Base-by-base conservation (phyloP, 2,329 filamentous ascomycete genomes). In the Colletotrichum sp. region DNA sequence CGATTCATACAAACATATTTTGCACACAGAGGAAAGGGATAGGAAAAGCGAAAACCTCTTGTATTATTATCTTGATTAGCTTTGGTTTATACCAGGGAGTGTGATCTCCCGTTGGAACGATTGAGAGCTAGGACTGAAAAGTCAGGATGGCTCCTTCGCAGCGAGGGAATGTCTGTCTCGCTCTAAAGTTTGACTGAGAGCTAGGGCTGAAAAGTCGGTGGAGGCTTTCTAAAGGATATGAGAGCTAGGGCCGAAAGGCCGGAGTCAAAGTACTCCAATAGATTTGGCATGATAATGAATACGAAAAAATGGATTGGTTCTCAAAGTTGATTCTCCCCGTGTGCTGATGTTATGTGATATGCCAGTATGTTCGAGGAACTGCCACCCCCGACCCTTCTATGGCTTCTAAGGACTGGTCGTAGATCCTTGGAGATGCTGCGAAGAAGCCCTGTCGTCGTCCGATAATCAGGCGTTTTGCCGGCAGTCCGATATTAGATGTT, bases 281-380 rank as follows among this genome's bases (percentile, higher is more conserved):
- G 26, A 57, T 32, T 28, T 72, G 55, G 74, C 66, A 76, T 76
- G 74, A 76, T 76, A 76, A 76, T 76, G 74, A 76, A 69, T 26
- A 74, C 70, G 59, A 69, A 28, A 68, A 9, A 52, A 24, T 59
- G 63, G 52, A 48, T 59, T 28, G 55, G 22, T 26, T 55, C 6
- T 22, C 12, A 52, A 13, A 52, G n/a, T 39, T 68, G 32, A 55
- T 57, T 57, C 15, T 30, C 32, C 1, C 32, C 12, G 24, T 1
- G 8, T 2, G 9, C 12, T 57, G 30, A 36, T 30, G 0, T 32
- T 30, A 10, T 68, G 30, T 39, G 63, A 2, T 32, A 28, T 44
- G 28, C 13, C 13, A 22, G 28, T 18, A 26, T 34, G 26, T 62
- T 13, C 15, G 26, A 59, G 55, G 24, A 4, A 48, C 10, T 22